Conservation (phyloP, 176 grass and related monocot species). For the Juncus effusus region DNA sequence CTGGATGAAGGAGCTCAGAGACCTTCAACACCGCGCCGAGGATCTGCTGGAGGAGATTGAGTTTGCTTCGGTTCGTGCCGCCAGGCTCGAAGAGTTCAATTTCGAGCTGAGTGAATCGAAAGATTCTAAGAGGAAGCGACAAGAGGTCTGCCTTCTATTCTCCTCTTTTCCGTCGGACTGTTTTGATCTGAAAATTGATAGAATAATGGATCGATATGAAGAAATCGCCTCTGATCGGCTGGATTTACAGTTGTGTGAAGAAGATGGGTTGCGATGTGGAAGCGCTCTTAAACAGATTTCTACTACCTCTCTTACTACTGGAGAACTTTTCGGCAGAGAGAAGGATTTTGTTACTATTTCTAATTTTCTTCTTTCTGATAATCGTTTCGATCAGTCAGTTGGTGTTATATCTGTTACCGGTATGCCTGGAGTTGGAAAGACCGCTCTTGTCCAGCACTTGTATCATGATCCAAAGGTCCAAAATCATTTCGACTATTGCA, state of each 20-base stretch:
- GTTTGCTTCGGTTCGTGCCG: slow-evolving; percentile 22
- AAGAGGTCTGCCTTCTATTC: slow-evolving; percentile 25
- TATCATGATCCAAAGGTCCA: not conserved
- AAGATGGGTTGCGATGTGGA: slow-evolving; percentile 12
- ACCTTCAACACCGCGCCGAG: slow-evolving; percentile 28
- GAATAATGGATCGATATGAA: slow-evolving; percentile 27
- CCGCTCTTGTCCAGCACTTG: slow-evolving; percentile 19
- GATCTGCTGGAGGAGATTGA: slow-evolving; percentile 45
- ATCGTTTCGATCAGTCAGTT: not conserved
- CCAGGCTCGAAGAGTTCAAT: slow-evolving; percentile 37
- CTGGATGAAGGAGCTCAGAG: slow-evolving; percentile 41
- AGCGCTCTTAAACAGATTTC: not conserved
- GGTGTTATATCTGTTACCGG: slow-evolving; percentile 15
- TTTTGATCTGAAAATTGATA: slow-evolving; percentile 28
- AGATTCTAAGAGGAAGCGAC: slow-evolving; percentile 22
- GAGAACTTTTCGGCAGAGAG: not conserved
- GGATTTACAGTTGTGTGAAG: slow-evolving; percentile 16
- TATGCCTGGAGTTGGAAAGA: slow-evolving; percentile 28
- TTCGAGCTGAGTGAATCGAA: not conserved
- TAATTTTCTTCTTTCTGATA: not conserved
- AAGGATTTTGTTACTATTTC: slow-evolving; percentile 8
- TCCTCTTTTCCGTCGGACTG: not conserved
- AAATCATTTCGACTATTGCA: slow-evolving; percentile 4
- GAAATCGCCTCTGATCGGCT: slow-evolving; percentile 27
- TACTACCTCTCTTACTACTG: not conserved